Conservation (phyloP, 768 basidiomycete species). For the Termitomyces sp. region DNA sequence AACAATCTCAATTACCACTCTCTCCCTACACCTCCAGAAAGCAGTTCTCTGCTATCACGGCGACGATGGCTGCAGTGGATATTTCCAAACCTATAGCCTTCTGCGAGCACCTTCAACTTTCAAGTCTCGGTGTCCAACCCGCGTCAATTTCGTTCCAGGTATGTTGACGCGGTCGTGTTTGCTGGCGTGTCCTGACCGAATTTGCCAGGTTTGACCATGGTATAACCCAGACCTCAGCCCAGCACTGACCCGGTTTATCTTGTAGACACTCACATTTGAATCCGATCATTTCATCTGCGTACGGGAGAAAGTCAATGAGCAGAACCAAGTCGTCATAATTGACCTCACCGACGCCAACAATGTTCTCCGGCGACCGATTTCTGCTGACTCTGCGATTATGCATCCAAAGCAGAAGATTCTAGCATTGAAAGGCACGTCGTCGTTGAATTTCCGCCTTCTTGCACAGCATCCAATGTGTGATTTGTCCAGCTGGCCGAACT, state of each 20-base stretch:
- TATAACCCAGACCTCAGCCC: neutral
- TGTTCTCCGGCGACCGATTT: conserved; percentile 92
- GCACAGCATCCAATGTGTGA: conserved; percentile 9
- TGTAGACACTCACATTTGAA: conserved; percentile 87
- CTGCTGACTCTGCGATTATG: conserved; percentile 99
- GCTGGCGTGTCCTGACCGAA: conserved; percentile 27
- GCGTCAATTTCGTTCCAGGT: conserved; percentile 97
- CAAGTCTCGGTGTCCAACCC: conserved; percentile 93
- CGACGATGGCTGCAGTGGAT: conserved; percentile 41
- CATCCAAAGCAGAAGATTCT: conserved; percentile 95
- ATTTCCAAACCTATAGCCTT: conserved; percentile 78
- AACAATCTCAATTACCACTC: conserved; percentile 8
- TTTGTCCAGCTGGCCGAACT: conserved; percentile 79
- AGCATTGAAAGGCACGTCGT: conserved; percentile 78
- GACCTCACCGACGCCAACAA: conserved; percentile 97
- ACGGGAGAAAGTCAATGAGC: conserved; percentile 90
- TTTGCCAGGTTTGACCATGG: conserved; percentile 25
- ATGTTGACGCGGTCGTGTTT: conserved; percentile 32
- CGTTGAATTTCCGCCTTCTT: neutral
- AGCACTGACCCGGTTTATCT: neutral
- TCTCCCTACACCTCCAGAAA: neutral
- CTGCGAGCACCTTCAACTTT: conserved; percentile 90
- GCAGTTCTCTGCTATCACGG: conserved; percentile 13
- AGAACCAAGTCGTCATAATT: conserved; percentile 98
- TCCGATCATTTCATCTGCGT: conserved; percentile 98